These are phyloP conservation scores for Pythium monospermum DNA, from an alignment of 352 stramenopile genomes.

Conservation along the genomic window DNA sequence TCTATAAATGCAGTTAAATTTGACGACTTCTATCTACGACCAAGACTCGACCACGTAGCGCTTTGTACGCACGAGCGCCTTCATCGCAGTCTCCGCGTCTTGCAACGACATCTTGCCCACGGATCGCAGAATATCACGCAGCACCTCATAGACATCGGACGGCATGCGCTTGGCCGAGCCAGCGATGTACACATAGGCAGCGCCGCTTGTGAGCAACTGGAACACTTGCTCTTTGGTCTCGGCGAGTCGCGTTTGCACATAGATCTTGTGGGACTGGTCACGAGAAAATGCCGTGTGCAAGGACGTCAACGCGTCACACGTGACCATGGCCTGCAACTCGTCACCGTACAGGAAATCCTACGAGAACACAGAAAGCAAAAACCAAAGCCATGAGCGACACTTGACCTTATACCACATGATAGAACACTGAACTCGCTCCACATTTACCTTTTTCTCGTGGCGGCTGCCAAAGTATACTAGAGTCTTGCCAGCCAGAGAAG, in stretches of 20 bases:
- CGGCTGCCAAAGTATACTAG: conserved; percentile 89
- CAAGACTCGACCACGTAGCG: conserved; percentile 86
- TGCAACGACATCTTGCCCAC: conserved; percentile 65
- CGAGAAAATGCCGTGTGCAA: conserved; percentile 90
- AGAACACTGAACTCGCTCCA: neutral
- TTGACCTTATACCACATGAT: neutral
- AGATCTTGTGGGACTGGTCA: conserved; percentile 87
- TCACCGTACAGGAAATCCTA: conserved; percentile 88
- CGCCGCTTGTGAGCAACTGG: conserved; percentile 55
- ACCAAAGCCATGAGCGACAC: neutral
- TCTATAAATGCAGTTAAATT: too few relatives aligned
- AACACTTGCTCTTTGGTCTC: conserved; percentile 78
- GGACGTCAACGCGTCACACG: conserved; percentile 46
- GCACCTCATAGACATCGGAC: conserved; percentile 84
- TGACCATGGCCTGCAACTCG: conserved; percentile 56
- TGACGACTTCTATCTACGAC: conserved; percentile 22
- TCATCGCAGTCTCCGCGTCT: conserved; percentile 71
- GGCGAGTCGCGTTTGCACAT: conserved; percentile 86
- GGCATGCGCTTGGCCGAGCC: conserved; percentile 92
- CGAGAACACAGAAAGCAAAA: neutral
- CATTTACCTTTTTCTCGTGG: conserved; percentile 59
- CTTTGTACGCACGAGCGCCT: conserved; percentile 63
- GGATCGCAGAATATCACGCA: conserved; percentile 80
- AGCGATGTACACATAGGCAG: conserved; percentile 82
- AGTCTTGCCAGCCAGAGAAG: conserved; percentile 20